Base-by-base conservation (phyloP, 2,329 filamentous ascomycete species). In the Aspergillus terreus region DNA sequence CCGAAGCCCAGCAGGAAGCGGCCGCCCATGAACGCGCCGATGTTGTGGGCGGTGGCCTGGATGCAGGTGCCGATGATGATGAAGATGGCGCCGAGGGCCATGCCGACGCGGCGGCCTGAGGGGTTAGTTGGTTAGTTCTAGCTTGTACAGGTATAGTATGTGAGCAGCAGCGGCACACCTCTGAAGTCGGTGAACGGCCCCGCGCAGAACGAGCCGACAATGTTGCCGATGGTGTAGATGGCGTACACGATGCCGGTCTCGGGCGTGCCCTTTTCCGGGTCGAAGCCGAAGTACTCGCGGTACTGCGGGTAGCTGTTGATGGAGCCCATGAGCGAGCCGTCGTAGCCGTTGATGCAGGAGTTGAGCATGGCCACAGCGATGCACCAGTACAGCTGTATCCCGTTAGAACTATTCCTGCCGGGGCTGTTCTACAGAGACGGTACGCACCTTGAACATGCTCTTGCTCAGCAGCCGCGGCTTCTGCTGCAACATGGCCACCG, bases 221-320 rank as follows among this genome's bases (percentile, higher is more conserved):
- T 63, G 49, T 75, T 76, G n/a, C 70, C 76, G 41, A 78, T 74
- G 2, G 71, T 76, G 58, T 77, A 78, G 46, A 78, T 78, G 32
- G 76, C 75, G 45, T 63, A 78, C 7, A 77, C 74, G 42, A 78
- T 76, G 17, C 76, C 76, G 5, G 76, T 78, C 1, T 60, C 59
- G 0, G 73, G 71, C 1, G 72, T 76, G 43, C 72, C 72, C 41
- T 66, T 64, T 15, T 65, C 63, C 5, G 63, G 46, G 47, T 65
- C 56, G 58, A 76, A 76, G 21, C 68, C 66, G 50, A 76, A 76
- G 56, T 75, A 76, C 6, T 58, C 49, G 36, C 71, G 69, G 55
- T 78, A 79, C 52, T 77, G 74, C 2, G 60, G 55, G 52, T 76
- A 76, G 23, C 69, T 71, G 58, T 78, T 78, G 60, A 79, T 78